Percentiles rank a stretch among this genome's conserved stretches.
phyloP scores from a whole-genome alignment of 352 stramenopile species.

The Phytopythium oedochilum region DNA sequence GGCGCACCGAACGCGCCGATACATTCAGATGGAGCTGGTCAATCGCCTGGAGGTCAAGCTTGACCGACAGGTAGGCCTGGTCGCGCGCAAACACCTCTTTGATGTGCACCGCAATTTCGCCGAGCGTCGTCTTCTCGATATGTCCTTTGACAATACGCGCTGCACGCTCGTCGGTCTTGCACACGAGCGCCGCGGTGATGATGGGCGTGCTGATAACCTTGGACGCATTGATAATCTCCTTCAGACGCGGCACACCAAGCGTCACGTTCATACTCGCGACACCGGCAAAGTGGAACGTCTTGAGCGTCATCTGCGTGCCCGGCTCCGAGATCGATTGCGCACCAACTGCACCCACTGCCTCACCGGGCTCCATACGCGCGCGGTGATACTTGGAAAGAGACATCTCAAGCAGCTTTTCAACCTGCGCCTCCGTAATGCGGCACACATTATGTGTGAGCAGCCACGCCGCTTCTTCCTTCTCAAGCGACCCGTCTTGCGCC shows the following conservation, averaged over 20 bases:
- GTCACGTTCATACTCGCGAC: slow-evolving; percentile 99
- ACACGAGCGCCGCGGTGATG: slow-evolving; percentile 97
- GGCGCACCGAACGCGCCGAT: slow-evolving; percentile 86
- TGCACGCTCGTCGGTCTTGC: slow-evolving; percentile 95
- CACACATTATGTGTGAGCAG: slow-evolving; percentile 90
- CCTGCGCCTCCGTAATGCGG: slow-evolving; percentile 80
- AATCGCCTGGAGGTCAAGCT: slow-evolving; percentile 97
- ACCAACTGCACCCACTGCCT: slow-evolving; percentile 96
- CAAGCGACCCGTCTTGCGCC: slow-evolving; percentile 34
- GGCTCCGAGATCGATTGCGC: slow-evolving; percentile 97
- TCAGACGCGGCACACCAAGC: slow-evolving; percentile 98
- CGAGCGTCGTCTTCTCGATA: slow-evolving; percentile 99
- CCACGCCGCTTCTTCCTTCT: slow-evolving; percentile 75
- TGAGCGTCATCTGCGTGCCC: slow-evolving; percentile 95
- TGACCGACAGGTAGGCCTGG: slow-evolving; percentile 95
- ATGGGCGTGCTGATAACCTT: slow-evolving; percentile 99
- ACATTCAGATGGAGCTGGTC: slow-evolving; percentile 96
- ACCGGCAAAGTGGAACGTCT: slow-evolving; percentile 99
- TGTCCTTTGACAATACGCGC: slow-evolving; percentile 98
- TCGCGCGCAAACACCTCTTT: slow-evolving; percentile 97
- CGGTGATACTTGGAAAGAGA: slow-evolving; percentile 86
- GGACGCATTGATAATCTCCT: slow-evolving; percentile 96
- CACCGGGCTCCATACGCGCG: slow-evolving; percentile 91
- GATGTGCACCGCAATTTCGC: slow-evolving; percentile 95
- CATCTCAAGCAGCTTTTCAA: slow-evolving; percentile 72